Base-by-base conservation (phyloP, 306 rosid species). In the Casuarina glauca region DNA sequence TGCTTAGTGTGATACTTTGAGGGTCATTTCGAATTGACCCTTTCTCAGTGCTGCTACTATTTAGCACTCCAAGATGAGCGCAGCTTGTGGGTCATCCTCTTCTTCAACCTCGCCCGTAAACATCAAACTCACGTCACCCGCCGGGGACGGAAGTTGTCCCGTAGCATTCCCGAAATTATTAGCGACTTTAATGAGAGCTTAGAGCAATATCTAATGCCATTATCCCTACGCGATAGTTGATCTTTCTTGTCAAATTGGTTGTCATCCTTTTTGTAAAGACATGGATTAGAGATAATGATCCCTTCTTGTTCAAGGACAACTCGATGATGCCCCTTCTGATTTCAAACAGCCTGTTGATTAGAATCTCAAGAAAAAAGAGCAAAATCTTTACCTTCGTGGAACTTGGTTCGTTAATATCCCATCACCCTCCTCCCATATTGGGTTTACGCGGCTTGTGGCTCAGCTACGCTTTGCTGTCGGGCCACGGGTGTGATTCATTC, bases 171-270 rank as follows among this genome's bases (percentile, higher is more conserved):
- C 35, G 52, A 72, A 66, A 81, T 50, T 70, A 77, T 66, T 67
- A 70, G 16, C 4, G 64, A 6, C 13, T 49, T 78, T 81, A 72
- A 81, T 78, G 74, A 78, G 50, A 75, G 80, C 81, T 85, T 73
- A 85, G 80, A 80, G 69, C 57, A 46, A 82, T 73, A 80, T 79
- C 84, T 79, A 79, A 79, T 85, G 84, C 78, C 84, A 85, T 85
- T 79, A 82, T 82, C 82, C 79, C 69, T 69, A 54, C 38, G 9
- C 64, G 82, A 81, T 77, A 75, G 86, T 79, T 82, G 70, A 62
- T 79, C 77, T 85, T 76, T 85, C 86, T 58, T 79, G 80, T 85
- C 88, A 85, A 26, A 78, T 82, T 79, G 84, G 84, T 82, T 85
- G 86, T 82, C 86, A 77, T 69, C 67, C 71, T 84, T 76, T 66